These are phyloP conservation scores for Verticillium dahliae DNA, from an alignment of 2,329 filamentous ascomycete species.

Conservation along the genomic window DNA sequence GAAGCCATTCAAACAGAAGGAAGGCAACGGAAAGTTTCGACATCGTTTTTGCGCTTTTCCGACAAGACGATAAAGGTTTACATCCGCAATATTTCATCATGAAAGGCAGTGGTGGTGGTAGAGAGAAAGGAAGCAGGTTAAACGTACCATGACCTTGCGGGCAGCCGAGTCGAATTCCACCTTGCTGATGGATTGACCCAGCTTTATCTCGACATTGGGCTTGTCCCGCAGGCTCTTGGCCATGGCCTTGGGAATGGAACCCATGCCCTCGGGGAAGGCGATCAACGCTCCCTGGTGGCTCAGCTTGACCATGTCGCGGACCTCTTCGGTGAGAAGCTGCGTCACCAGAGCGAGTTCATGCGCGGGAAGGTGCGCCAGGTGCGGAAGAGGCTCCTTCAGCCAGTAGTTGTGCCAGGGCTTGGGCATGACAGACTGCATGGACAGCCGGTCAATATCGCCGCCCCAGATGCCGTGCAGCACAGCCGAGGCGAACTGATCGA, in stretches of 20 bases:
- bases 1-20: conserved; percentile 66
- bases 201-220: conserved; percentile 54
- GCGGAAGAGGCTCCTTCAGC: conserved; percentile 9
- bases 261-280: conserved; percentile 54
- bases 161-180: conserved; percentile 32
- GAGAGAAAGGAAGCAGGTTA: not conserved
- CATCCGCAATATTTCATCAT: conserved; percentile 99
- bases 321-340: conserved; percentile 10
- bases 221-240: conserved; percentile 39
- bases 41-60: conserved; percentile 93
- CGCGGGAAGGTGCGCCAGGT: conserved; percentile 1
- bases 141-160: conserved; percentile 34
- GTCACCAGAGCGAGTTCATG: not conserved
- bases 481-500: conserved; percentile 70
- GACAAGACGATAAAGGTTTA: conserved; percentile 68
- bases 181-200: conserved; percentile 37
- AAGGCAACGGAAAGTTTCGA: conserved; percentile 99
- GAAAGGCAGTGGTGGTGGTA: not conserved
- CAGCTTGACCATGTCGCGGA: conserved; percentile 3
- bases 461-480: conserved; percentile 85
- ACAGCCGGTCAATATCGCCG: conserved; percentile 77
- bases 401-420: conserved; percentile 37
- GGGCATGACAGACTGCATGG: conserved; percentile 53
- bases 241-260: conserved; percentile 51
- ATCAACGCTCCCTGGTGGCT: conserved; percentile 21